Base-by-base conservation (phyloP, 257 asterid genomes). In the Przewalskia tangutica region DNA sequence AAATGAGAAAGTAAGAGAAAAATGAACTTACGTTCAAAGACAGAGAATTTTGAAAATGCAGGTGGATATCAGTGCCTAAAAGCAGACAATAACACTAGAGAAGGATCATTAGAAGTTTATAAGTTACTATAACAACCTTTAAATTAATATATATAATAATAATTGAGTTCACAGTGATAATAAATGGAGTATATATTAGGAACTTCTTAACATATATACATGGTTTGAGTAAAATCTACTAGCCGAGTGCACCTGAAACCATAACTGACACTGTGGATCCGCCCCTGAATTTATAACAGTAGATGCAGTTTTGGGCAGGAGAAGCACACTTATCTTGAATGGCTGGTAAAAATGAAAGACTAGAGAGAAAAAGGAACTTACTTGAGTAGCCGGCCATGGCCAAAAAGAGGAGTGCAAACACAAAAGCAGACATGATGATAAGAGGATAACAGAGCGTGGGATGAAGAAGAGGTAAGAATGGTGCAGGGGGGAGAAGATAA, bases 311-410 rank as follows among this genome's bases (percentile, higher is more conserved):
- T 20, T 44, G 0, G 2, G 59, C 59, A 11, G 18, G 58, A 71
- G 18, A 12, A 71, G 12, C 59, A 71, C 9, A 71, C 5, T 18
- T 44, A 71, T 23, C 27, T 23, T 23, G 27, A 23, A 23, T 0
- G 27, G 11, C n/a, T 11, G 53, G 75, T n/a, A 44, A 23, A 71
- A n/a, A 1, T 23, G 42, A 4, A 60, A 59, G 17, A 71, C 60
- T 50, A 10, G 48, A 63, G 4, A 4, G 46, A 58, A 55, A n/a
- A 36, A 23, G 12, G 23, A 58, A 81, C 92, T 88, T 91, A 93
- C 98, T 86, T 77, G 97, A 91, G 88, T 87, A 90, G 50, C 84
- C 88, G 83, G 94, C 92, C 94, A 90, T 90, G 89, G 95, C 86
- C 80, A 93, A 63, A 50, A 94, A 79, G 83, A 94, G 91, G 67